Evolutionary conservation across 352 stramenopile species (phyloP).

Genomic region (Globisporangium yorkense): DNA sequence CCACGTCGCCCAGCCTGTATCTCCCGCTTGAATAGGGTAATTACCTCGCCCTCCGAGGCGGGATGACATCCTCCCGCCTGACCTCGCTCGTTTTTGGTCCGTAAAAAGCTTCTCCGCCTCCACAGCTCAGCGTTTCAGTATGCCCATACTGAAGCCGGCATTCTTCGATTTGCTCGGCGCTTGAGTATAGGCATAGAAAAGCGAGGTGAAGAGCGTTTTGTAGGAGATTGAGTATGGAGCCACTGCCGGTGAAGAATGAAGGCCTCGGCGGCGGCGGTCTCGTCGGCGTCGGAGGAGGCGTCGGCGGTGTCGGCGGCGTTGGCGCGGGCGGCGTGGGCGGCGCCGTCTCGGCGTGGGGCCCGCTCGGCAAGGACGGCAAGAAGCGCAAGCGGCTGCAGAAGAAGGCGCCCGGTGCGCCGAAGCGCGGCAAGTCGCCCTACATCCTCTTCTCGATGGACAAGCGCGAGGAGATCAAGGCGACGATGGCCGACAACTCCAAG

Average conservation of each 20-base stretch:
- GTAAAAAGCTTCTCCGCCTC: too few relatives aligned
- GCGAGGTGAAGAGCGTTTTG: slow-evolving; percentile 28
- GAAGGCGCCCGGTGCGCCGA: slow-evolving; percentile 84
- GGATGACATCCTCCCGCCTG: too few relatives aligned
- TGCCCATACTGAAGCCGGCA: slow-evolving; percentile 72
- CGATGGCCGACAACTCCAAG: slow-evolving; percentile 80
- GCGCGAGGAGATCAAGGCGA: slow-evolving; percentile 86
- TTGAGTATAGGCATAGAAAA: slow-evolving; percentile 85
- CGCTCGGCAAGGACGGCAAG: slow-evolving; percentile 72
- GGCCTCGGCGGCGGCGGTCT: not conserved
- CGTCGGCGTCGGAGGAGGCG: not conserved
- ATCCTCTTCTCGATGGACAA: slow-evolving; percentile 93
- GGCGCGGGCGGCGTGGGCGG: not conserved
- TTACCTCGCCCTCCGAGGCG: too few relatives aligned
- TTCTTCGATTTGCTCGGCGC: slow-evolving; percentile 63
- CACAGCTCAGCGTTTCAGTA: slow-evolving; percentile 43
- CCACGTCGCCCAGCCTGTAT: not conserved
- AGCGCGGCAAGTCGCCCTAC: slow-evolving; percentile 89
- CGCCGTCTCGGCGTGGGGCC: slow-evolving; percentile 46
- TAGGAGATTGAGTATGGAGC: slow-evolving; percentile 6
- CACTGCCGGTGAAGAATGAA: slow-evolving; percentile 1
- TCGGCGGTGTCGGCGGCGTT: not conserved
- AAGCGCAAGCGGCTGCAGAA: slow-evolving; percentile 89
- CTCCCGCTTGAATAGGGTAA: not conserved
- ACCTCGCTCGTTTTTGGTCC: not conserved